These are phyloP conservation scores for Golovinomyces cichoracearum DNA, from an alignment of 2,329 filamentous ascomycete species.

Conservation along the genomic window DNA sequence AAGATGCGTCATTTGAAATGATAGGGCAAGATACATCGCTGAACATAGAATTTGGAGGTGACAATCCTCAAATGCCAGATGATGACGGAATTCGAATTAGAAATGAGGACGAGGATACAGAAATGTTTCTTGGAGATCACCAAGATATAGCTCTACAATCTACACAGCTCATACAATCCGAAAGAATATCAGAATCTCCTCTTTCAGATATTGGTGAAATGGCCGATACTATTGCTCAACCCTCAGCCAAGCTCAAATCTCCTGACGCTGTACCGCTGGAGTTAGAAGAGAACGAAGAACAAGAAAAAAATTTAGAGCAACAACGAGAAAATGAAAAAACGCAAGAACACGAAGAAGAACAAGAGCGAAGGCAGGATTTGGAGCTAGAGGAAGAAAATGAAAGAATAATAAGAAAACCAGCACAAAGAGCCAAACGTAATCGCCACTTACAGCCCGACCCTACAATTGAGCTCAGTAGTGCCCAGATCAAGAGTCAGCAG, in stretches of 20 bases:
- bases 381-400: neutral
- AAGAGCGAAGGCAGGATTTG: no score
- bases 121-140: constrained; percentile 34
- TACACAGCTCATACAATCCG: constrained; percentile 24
- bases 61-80: constrained; percentile 1
- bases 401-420: constrained; percentile 32
- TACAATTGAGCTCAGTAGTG: constrained; percentile 49
- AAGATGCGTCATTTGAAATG: constrained; percentile 25
- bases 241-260: constrained; percentile 20
- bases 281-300: constrained; percentile 21
- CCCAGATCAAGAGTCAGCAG: constrained; percentile 66
- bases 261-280: constrained; percentile 27
- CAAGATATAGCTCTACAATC: constrained; percentile 27
- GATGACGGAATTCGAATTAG: constrained; percentile 30
- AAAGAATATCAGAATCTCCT: constrained; percentile 41
- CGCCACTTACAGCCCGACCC: constrained; percentile 57
- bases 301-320: neutral
- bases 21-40: constrained; percentile 27
- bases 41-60: constrained; percentile 23
- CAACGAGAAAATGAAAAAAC: no score
- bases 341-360: constrained; percentile 30
- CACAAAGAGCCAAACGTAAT: constrained; percentile 52
- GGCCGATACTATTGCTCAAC: constrained; percentile 31
- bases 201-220: constrained; percentile 44
- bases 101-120: constrained; percentile 37